Conservation (phyloP, 805 yeast species). For the Candida endomychidarum region DNA sequence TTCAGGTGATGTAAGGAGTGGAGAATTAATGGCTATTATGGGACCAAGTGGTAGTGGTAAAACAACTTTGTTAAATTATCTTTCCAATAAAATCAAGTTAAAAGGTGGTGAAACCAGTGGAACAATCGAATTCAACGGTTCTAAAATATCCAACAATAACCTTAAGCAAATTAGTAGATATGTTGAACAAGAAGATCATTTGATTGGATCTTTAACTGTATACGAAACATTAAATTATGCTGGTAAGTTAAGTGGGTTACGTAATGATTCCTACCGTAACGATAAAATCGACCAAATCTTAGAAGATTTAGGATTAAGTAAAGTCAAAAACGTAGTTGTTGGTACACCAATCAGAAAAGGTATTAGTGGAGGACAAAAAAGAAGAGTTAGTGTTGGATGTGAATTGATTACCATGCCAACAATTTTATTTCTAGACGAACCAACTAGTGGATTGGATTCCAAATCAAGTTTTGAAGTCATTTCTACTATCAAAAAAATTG, state of each 20-base stretch:
- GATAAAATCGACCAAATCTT: slow-evolving; percentile 6
- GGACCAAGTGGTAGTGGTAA: slow-evolving; percentile 46
- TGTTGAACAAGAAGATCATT: slow-evolving; percentile 24
- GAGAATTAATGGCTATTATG: slow-evolving; percentile 38
- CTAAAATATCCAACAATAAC: slow-evolving; percentile 20
- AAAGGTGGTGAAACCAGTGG: slow-evolving; percentile 19
- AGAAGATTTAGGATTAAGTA: slow-evolving; percentile 16
- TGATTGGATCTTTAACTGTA: slow-evolving; percentile 23
- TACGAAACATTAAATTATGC: slow-evolving; percentile 15
- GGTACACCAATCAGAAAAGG: slow-evolving; percentile 25
- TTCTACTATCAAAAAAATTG: slow-evolving; percentile 42
- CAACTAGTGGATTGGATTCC: slow-evolving; percentile 62
- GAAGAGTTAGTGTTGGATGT: slow-evolving; percentile 23
- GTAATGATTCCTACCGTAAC: neutral
- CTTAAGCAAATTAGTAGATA: slow-evolving; percentile 18
- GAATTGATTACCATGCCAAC: slow-evolving; percentile 21
- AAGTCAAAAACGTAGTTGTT: slow-evolving; percentile 17
- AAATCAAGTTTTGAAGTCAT: slow-evolving; percentile 54
- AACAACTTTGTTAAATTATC: slow-evolving; percentile 34
- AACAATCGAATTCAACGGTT: slow-evolving; percentile 20
- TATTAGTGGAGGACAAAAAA: slow-evolving; percentile 24
- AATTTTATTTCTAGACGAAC: slow-evolving; percentile 57
- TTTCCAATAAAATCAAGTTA: slow-evolving; percentile 32
- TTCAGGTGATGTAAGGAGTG: slow-evolving; percentile 26
- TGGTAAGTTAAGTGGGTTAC: slow-evolving; percentile 7